These are phyloP conservation scores for Martensiomyces pterosporus DNA, from an alignment of 192 early-diverging fungal species.

Conservation along the genomic window DNA sequence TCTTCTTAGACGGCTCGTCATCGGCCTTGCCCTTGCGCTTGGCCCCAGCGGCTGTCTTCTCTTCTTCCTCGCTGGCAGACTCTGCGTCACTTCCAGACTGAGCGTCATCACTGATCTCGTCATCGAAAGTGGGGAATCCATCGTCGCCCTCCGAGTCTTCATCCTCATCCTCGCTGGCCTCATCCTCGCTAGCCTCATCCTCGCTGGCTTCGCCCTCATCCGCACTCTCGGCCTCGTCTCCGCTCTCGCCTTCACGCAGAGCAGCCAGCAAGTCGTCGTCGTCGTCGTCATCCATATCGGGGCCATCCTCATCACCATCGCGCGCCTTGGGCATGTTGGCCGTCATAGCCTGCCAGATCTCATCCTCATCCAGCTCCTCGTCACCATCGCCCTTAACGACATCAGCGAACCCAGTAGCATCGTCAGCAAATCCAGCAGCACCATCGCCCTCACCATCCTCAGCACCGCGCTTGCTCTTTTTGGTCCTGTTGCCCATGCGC, in stretches of 20 bases:
- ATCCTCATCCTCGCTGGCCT: constrained; percentile 45
- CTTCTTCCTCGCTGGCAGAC: constrained; percentile 54
- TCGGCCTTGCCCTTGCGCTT: constrained; percentile 43
- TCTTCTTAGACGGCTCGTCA: constrained; percentile 41
- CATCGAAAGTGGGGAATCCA: constrained; percentile 55
- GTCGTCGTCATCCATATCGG: constrained; percentile 50
- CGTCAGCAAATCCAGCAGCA: constrained; percentile 41
- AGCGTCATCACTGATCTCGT: constrained; percentile 52
- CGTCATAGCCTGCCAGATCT: constrained; percentile 87
- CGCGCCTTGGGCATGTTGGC: constrained; percentile 55
- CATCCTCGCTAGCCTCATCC: constrained; percentile 47
- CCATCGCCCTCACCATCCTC: constrained; percentile 51
- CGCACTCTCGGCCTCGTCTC: constrained; percentile 7
- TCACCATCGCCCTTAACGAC: constrained; percentile 26
- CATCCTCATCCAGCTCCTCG: constrained; percentile 69
- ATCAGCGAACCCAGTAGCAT: constrained; percentile 41
- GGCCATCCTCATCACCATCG: constrained; percentile 53
- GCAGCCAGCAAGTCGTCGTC: constrained; percentile 50
- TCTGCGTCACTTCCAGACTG: constrained; percentile 53
- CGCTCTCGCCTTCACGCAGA: constrained; percentile 35
- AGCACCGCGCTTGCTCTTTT: constrained; percentile 42
- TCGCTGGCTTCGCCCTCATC: constrained; percentile 31
- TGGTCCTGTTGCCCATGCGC: constrained; percentile 30
- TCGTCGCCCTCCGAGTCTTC: constrained; percentile 51
- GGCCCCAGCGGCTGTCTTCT: constrained; percentile 20